A percentile compares a stretch with the other conserved stretches of the same genome.
These are phyloP conservation scores for Apophysomyces elegans DNA, from an alignment of 371 early-diverging fungal species.

Conservation along the genomic window DNA sequence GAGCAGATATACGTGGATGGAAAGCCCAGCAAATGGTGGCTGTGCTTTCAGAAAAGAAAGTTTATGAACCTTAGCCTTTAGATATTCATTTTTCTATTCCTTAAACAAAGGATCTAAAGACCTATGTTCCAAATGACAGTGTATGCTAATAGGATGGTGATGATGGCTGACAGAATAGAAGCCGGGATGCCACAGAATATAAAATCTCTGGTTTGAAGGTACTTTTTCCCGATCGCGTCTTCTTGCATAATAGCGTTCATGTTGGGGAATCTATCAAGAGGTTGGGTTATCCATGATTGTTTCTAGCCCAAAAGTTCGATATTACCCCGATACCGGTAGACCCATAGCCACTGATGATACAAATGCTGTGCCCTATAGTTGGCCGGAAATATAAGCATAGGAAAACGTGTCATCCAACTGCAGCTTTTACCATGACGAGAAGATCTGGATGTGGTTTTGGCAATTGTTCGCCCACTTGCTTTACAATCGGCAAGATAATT, in stretches of 20 bases:
- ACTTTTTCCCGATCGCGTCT: conserved; percentile 87
- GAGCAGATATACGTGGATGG: conserved; percentile 81
- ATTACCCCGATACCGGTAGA: conserved; percentile 82
- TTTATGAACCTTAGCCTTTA: conserved; percentile 86
- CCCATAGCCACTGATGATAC: conserved; percentile 88
- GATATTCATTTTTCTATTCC: conserved; percentile 10
- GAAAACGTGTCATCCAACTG: not conserved
- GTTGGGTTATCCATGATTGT: not conserved
- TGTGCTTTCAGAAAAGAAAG: conserved; percentile 96
- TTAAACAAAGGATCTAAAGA: conserved; percentile 8
- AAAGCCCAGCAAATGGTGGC: conserved; percentile 97
- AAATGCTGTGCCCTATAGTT: conserved; percentile 59
- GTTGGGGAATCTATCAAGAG: conserved; percentile 79
- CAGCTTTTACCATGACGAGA: conserved; percentile 72
- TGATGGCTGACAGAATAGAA: conserved; percentile 61
- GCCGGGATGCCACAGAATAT: conserved; percentile 80
- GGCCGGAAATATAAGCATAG: not conserved
- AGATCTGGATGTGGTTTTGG: conserved; percentile 78
- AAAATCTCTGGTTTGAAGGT: conserved; percentile 84
- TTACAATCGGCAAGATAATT: conserved; percentile 78
- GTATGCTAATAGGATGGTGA: conserved; percentile 27
- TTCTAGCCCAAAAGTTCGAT: not conserved
- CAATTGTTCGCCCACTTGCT: conserved; percentile 67
- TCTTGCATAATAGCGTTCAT: conserved; percentile 95
- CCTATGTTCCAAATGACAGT: conserved; percentile 25